Evolutionary conservation across 129 eudicot genomes (phyloP).

Genomic region (Lactuca saligna): DNA sequence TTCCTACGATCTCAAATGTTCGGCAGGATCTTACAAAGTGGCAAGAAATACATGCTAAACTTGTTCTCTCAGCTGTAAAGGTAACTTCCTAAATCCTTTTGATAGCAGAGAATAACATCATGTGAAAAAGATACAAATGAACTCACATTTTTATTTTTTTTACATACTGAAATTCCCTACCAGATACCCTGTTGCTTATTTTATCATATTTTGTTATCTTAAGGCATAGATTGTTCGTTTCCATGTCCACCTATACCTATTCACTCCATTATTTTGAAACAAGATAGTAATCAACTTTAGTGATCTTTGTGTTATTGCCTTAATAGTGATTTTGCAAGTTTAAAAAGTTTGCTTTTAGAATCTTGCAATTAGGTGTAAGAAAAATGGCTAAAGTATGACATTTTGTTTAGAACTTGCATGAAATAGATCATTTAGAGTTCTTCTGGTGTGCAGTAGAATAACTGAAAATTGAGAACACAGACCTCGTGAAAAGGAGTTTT

Average conservation of each 20-base stretch:
- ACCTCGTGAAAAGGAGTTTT: too few species aligned
- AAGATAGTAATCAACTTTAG: constrained; percentile 1
- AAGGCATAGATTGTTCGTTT: constrained; percentile 12
- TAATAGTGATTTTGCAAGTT: too few species aligned
- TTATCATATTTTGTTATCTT: constrained; percentile 1
- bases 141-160: too few species aligned
- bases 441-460: neutral
- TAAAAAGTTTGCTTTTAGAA: constrained; percentile 14
- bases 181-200: neutral
- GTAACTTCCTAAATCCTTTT: constrained; percentile 36
- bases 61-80: constrained; percentile 81
- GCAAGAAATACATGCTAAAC: constrained; percentile 88
- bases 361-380: constrained; percentile 2
- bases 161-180: neutral
- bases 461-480: too few species aligned
- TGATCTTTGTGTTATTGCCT: neutral
- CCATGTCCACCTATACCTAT: neutral
- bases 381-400: neutral
- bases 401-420: constrained; percentile 10
- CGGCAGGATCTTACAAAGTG: constrained; percentile 91
- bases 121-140: constrained; percentile 6
- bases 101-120: neutral
- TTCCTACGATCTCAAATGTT: constrained; percentile 84
- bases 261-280: constrained; percentile 5
- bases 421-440: constrained; percentile 8